phyloP scores from a whole-genome alignment of 108 stramenopile genomes.

The Discostella pseudostelligera region DNA sequence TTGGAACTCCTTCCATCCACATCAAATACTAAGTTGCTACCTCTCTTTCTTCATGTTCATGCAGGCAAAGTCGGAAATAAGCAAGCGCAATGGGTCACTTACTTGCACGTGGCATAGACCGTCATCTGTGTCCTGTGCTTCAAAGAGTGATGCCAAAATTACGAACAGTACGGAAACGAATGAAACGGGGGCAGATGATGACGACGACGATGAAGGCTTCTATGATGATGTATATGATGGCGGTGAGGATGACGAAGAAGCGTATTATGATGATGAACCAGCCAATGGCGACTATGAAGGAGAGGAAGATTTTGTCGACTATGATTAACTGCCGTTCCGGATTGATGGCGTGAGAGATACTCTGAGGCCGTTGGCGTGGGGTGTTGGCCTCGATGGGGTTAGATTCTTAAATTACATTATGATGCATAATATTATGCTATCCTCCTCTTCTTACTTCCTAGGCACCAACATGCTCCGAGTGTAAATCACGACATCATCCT shows the following conservation, averaged over 20 bases:
- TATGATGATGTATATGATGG: slow-evolving; percentile 12
- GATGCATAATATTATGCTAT: no score
- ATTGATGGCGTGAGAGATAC: no score
- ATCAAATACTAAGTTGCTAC: no score
- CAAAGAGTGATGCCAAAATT: no score
- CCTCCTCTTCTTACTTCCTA: neutral
- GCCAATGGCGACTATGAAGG: slow-evolving; percentile 15
- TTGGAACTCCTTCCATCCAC: no score
- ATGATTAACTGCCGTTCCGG: no score
- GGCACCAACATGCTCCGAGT: slow-evolving; percentile 33
- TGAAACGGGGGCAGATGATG: neutral
- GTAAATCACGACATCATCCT: slow-evolving; percentile 26
- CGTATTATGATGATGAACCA: neutral
- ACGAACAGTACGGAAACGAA: no score
- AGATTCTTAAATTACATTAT: no score
- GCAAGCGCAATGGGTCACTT: slow-evolving; percentile 20
- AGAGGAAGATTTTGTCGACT: slow-evolving; percentile 22
- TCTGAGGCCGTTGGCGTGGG: no score
- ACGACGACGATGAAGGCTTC: slow-evolving; percentile 1
- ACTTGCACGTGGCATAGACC: slow-evolving; percentile 28
- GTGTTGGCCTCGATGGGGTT: no score
- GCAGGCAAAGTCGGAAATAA: slow-evolving; percentile 22
- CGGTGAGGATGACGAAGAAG: neutral
- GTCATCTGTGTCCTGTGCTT: neutral
- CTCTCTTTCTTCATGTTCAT: no score